Evolutionary conservation across 164 flowering plant species (phyloP).

Genomic region (Stephania japonica): DNA sequence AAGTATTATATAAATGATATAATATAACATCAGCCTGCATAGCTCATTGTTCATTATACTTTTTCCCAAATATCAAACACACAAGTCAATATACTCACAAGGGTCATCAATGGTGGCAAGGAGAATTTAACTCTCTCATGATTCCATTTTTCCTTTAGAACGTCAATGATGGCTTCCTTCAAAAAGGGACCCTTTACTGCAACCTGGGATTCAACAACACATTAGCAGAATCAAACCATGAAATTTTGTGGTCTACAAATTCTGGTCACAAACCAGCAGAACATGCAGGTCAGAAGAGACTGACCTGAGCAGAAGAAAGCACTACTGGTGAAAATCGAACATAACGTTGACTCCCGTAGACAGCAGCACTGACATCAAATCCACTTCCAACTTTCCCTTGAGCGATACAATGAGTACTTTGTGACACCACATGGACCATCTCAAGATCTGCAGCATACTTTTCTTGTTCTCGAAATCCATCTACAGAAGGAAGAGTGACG

Average conservation of each 20-base stretch:
- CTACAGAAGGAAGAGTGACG: conserved; percentile 46
- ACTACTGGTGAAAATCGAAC: conserved; percentile 91
- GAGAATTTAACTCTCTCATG: conserved; percentile 79
- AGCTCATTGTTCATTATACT: not conserved
- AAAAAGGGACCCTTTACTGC: conserved; percentile 41
- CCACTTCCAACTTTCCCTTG: conserved; percentile 99
- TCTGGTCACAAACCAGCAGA: not conserved
- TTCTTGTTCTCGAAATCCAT: conserved; percentile 23
- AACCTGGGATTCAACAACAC: conserved; percentile 34
- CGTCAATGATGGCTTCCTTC: conserved; percentile 46
- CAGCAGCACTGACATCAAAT: conserved; percentile 98
- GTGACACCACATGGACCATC: conserved; percentile 81
- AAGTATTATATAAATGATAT: not conserved
- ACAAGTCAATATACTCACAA: conserved; percentile 44
- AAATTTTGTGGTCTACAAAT: not conserved
- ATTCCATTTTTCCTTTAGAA: conserved; percentile 81
- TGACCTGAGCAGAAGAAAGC: conserved; percentile 90
- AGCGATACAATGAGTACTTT: conserved; percentile 92
- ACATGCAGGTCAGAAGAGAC: conserved; percentile 20
- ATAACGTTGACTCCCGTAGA: conserved; percentile 97
- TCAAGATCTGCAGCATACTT: conserved; percentile 45
- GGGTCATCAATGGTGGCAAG: conserved; percentile 90
- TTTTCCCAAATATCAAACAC: not conserved
- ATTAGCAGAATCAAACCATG: not conserved
- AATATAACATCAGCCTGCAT: not conserved